Conservation (phyloP, 1,139 yeast species). For the Blastobotrys malaysiensis region DNA sequence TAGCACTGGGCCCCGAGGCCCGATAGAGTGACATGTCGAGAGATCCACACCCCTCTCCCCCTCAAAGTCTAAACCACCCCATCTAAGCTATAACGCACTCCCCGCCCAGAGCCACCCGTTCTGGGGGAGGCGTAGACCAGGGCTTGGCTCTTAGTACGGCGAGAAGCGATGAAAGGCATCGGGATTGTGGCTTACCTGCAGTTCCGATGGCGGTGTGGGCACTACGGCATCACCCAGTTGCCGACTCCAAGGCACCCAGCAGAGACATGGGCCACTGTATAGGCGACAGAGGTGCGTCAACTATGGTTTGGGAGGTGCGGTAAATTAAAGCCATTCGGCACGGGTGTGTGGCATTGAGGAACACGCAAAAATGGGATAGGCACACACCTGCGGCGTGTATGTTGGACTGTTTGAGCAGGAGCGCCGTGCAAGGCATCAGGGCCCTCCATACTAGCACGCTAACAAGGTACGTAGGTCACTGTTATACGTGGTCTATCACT, state of each 20-base stretch:
- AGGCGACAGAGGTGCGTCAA: too few species aligned
- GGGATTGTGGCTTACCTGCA: background rate
- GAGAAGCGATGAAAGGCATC: background rate
- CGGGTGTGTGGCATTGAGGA: background rate
- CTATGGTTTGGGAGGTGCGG: background rate
- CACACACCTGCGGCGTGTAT: background rate
- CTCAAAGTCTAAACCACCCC: too few species aligned
- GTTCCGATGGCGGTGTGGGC: background rate
- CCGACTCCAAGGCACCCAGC: background rate
- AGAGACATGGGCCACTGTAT: background rate
- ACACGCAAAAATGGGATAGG: background rate
- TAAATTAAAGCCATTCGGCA: background rate
- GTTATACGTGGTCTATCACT: background rate
- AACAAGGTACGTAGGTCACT: background rate
- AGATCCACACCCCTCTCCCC: too few species aligned
- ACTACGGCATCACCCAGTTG: background rate
- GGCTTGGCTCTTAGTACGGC: background rate
- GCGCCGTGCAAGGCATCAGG: conserved; percentile 1
- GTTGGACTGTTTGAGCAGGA: too few species aligned
- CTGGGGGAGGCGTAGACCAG: too few species aligned
- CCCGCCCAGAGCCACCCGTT: too few species aligned
- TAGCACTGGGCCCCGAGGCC: too few species aligned
- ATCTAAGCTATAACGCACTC: too few species aligned
- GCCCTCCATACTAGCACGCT: background rate
- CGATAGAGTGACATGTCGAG: too few species aligned